A percentile compares a stretch with the other conserved stretches of the same genome.
Conservation (phyloP, 306 rosid species). For the Lathyrus aphaca region DNA sequence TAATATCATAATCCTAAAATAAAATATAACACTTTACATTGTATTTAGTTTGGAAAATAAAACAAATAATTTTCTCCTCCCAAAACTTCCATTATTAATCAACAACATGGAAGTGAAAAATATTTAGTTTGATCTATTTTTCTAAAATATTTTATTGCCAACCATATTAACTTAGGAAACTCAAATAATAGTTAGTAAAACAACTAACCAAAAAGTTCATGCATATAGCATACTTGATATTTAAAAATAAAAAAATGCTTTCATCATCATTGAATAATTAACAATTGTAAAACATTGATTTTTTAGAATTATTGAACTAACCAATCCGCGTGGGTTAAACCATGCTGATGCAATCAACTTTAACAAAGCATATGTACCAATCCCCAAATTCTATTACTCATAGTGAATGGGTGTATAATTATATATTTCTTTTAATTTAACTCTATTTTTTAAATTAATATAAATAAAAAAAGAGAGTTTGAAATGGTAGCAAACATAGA, state of each 20-base stretch:
- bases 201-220: background rate
- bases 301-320: slow-evolving; percentile 1
- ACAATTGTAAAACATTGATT: background rate
- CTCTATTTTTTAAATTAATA: too few relatives aligned
- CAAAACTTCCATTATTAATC: too few relatives aligned
- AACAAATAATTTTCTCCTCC: too few relatives aligned
- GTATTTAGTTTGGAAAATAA: too few relatives aligned
- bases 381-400: background rate
- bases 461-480: background rate
- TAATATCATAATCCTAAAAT: too few relatives aligned
- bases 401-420: too few relatives aligned
- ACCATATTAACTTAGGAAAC: too few relatives aligned
- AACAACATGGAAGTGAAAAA: too few relatives aligned
- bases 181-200: background rate
- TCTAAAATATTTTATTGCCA: too few relatives aligned
- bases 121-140: too few relatives aligned
- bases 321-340: background rate
- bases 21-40: too few relatives aligned
- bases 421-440: too few relatives aligned
- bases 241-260: background rate
- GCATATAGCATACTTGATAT: background rate
- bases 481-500: background rate
- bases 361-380: background rate
- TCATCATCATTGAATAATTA: background rate
- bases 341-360: background rate